A percentile compares a stretch with the other conserved stretches of the same genome.
Evolutionary conservation across 495 filamentous ascomycete genomes (phyloP).

Genomic region (Penicillium alfredii): DNA sequence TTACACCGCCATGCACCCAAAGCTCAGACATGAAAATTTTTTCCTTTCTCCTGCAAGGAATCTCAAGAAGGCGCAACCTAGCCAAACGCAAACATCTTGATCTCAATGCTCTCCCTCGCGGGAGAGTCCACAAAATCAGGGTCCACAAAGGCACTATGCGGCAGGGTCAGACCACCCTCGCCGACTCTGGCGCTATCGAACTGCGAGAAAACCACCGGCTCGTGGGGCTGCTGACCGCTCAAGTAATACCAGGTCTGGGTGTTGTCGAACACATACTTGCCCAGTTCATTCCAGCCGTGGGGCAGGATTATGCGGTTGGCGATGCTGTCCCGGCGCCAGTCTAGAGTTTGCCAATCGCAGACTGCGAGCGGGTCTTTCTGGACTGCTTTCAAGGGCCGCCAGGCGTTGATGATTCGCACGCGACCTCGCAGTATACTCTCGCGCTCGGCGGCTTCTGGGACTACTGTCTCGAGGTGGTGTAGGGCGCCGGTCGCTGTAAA

Average conservation of each 20-base stretch:
- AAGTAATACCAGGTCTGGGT: conserved; percentile 27
- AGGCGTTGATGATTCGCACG: conserved; percentile 60
- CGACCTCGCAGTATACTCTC: conserved; percentile 46
- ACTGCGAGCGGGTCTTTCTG: conserved; percentile 49
- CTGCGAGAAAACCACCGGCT: conserved; percentile 26
- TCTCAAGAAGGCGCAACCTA: too few relatives aligned
- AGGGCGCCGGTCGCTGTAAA: conserved; percentile 10
- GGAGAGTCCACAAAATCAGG: conserved; percentile 31
- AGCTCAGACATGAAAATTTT: too few relatives aligned
- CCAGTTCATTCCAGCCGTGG: conserved; percentile 13
- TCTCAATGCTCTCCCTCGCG: conserved; percentile 51
- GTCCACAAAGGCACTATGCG: conserved; percentile 51
- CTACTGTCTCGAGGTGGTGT: conserved; percentile 6
- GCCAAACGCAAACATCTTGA: conserved; percentile 24
- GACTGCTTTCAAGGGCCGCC: conserved; percentile 55
- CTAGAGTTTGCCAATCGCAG: conserved; percentile 22
- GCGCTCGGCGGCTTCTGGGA: conserved; percentile 36
- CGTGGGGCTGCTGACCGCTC: conserved; percentile 15
- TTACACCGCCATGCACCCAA: too few relatives aligned
- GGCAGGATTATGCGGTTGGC: conserved; percentile 11
- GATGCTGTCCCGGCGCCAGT: conserved; percentile 12
- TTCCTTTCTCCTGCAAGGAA: too few relatives aligned
- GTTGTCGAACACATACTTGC: conserved; percentile 9
- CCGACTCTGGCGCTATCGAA: conserved; percentile 26
- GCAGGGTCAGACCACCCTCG: conserved; percentile 21